Evolutionary conservation across 2,329 filamentous ascomycete species (phyloP).

Genomic region (Corniculantispora saksenae): DNA sequence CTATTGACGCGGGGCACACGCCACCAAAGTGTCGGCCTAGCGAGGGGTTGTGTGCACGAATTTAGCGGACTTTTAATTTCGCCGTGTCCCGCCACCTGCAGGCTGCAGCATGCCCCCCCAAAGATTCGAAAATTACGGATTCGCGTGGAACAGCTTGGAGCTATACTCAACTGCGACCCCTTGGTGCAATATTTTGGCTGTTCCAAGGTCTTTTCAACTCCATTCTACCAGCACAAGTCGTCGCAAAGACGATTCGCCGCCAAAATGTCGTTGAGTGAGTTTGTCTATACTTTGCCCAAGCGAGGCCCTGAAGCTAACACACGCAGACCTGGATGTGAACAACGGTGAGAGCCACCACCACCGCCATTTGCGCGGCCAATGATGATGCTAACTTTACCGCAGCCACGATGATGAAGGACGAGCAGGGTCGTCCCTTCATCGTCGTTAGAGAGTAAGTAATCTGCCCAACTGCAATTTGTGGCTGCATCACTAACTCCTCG

Average conservation of each 20-base stretch:
- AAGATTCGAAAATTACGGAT: conserved; percentile 27
- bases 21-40: conserved; percentile 1
- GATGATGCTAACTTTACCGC: conserved; percentile 22
- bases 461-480: not conserved
- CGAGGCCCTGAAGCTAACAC: conserved; percentile 33
- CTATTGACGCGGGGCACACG: conserved; percentile 18
- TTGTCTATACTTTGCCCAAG: not conserved
- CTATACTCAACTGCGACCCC: conserved; percentile 14
- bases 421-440: conserved; percentile 95
- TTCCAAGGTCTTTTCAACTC: conserved; percentile 8
- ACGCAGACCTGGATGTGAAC: conserved; percentile 75
- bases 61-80: conserved; percentile 21
- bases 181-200: conserved; percentile 17
- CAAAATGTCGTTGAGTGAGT: conserved; percentile 30
- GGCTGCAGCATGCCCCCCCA: conserved; percentile 24
- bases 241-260: conserved; percentile 17
- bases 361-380: conserved; percentile 14
- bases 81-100: conserved; percentile 13
- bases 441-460: conserved; percentile 87
- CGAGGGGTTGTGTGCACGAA: conserved; percentile 14
- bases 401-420: conserved; percentile 88
- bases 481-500: conserved; percentile 24
- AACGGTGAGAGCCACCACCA: conserved; percentile 61
- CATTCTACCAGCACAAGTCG: conserved; percentile 4
- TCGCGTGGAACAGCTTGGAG: conserved; percentile 18